These are phyloP conservation scores for Physaria fendleri DNA, from an alignment of 345 rosid species.

Conservation along the genomic window DNA sequence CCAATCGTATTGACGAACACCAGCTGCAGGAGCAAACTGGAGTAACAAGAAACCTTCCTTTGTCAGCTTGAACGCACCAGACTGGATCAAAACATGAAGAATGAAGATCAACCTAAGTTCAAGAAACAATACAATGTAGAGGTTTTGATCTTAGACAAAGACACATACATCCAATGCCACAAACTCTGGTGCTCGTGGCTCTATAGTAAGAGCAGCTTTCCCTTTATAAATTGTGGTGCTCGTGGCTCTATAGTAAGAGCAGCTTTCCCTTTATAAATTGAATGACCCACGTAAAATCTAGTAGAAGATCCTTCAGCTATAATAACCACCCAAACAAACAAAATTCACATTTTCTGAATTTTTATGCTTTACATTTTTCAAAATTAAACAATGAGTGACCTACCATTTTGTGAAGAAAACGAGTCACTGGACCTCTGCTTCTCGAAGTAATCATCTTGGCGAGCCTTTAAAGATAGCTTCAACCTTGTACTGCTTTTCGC, in stretches of 20 bases:
- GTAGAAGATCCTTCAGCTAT: constrained; percentile 45
- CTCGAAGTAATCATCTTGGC: constrained; percentile 54
- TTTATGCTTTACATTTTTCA: neutral
- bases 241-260: constrained; percentile 78
- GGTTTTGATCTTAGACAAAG: neutral
- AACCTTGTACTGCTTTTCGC: constrained; percentile 19
- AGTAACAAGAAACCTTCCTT: constrained; percentile 67
- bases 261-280: constrained; percentile 94
- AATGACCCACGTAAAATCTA: constrained; percentile 65
- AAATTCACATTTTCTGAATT: neutral
- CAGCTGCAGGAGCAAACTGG: constrained; percentile 84
- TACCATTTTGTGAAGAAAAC: constrained; percentile 25
- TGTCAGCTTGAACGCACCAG: constrained; percentile 69
- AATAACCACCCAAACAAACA: neutral
- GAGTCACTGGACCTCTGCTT: constrained; percentile 32
- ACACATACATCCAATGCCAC: constrained; percentile 53
- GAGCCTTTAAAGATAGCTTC: constrained; percentile 44
- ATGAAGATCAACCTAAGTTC: constrained; percentile 2
- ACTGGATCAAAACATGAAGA: constrained; percentile 34
- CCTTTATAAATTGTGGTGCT: constrained; percentile 91
- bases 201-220: constrained; percentile 82
- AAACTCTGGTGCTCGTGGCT: constrained; percentile 80
- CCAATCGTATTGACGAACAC: constrained; percentile 84
- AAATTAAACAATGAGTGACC: constrained; percentile 13
- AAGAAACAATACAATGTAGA: neutral